Conservation (phyloP, 31 red algal species). For the Asparagopsis taxiformis region DNA sequence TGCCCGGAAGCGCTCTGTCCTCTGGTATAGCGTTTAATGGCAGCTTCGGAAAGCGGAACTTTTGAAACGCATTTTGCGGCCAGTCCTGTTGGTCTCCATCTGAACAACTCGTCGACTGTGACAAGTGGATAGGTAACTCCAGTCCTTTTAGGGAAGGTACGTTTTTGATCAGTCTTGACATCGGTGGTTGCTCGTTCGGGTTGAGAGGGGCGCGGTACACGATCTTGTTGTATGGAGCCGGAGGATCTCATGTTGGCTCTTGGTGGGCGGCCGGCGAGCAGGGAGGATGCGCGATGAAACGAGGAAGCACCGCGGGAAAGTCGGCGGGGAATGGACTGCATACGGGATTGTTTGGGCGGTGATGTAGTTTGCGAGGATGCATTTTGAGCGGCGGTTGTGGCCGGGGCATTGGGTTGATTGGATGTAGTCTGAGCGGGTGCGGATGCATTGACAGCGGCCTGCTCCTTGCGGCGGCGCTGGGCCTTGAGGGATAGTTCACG, state of each 20-base stretch:
- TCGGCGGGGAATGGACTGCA: too few species aligned
- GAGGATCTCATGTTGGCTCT: neutral
- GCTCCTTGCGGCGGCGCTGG: constrained; percentile 21
- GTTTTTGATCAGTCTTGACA: neutral
- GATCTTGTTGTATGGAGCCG: neutral
- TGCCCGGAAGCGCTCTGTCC: constrained; percentile 3
- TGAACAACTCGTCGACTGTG: constrained; percentile 46
- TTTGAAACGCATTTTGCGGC: constrained; percentile 56
- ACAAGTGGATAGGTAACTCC: constrained; percentile 12
- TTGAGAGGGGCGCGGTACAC: neutral
- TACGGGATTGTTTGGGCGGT: too few species aligned
- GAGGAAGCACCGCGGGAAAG: neutral
- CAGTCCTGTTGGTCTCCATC: constrained; percentile 60
- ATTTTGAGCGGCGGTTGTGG: too few species aligned
- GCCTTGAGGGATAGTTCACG: constrained; percentile 52
- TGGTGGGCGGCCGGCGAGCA: constrained; percentile 1
- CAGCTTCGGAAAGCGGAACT: constrained; percentile 56
- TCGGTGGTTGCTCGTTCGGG: neutral
- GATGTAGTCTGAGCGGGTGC: neutral
- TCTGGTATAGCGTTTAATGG: constrained; percentile 35
- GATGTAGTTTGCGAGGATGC: too few species aligned
- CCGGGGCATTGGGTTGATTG: neutral
- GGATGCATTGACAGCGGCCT: neutral
- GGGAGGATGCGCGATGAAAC: constrained; percentile 12
- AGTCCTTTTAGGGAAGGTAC: neutral